Percentiles rank a stretch among this genome's conserved stretches.
phyloP scores from a whole-genome alignment of 2,329 filamentous ascomycete genomes.

The Hawksworthiomyces lignivorus region DNA sequence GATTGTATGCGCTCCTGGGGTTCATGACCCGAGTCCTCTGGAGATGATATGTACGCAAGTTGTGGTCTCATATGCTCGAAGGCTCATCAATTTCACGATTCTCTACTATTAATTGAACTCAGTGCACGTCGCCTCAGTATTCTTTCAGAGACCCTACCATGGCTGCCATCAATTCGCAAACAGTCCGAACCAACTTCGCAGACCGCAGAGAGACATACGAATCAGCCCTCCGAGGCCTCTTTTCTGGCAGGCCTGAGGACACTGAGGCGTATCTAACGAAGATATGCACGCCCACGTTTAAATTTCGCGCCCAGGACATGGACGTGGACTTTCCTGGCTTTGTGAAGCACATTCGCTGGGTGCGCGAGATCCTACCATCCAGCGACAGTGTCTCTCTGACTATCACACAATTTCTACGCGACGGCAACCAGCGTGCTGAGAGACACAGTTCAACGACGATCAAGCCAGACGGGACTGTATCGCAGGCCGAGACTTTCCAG shows the following conservation, averaged over 20 bases:
- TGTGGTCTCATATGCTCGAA: too few species aligned
- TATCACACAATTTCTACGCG: slow-evolving; percentile 4
- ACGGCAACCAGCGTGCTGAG: slow-evolving; percentile 8
- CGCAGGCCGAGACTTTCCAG: slow-evolving; percentile 9
- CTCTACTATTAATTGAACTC: too few species aligned
- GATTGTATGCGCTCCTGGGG: too few species aligned
- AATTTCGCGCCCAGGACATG: neutral
- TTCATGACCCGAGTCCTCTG: too few species aligned
- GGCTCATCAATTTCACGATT: too few species aligned
- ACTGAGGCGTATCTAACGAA: slow-evolving; percentile 8
- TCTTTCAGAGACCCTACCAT: too few species aligned
- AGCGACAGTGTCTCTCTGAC: neutral
- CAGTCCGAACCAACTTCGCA: slow-evolving; percentile 3
- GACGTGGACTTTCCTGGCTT: slow-evolving; percentile 4
- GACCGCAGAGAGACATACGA: slow-evolving; percentile 11
- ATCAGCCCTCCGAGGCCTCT: slow-evolving; percentile 8
- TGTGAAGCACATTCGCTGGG: slow-evolving; percentile 11
- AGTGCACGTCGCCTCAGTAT: too few species aligned
- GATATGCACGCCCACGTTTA: slow-evolving; percentile 5
- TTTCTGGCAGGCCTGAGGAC: slow-evolving; percentile 9
- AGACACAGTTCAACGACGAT: slow-evolving; percentile 5
- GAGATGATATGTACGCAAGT: too few species aligned
- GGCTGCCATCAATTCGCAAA: too few species aligned
- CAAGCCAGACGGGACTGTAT: slow-evolving; percentile 2
- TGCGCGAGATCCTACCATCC: slow-evolving; percentile 7